phyloP scores from a whole-genome alignment of 1,139 yeast species.

The Wickerhamomyces sp. region DNA sequence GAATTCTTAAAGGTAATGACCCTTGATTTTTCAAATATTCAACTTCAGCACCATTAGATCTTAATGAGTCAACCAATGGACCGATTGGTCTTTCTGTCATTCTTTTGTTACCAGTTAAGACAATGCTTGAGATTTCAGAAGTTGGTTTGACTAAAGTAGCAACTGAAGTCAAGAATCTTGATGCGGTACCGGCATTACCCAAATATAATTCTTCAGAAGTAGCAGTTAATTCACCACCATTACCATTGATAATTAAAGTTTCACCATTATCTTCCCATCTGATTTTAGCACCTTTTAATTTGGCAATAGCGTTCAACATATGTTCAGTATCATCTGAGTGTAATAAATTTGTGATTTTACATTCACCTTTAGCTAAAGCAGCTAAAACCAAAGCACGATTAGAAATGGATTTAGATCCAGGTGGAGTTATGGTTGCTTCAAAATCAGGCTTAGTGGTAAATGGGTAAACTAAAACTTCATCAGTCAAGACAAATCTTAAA shows the following conservation, averaged over 20 bases:
- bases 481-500: conserved; percentile 78
- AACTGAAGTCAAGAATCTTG: conserved; percentile 87
- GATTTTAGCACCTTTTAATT: conserved; percentile 77
- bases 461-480: conserved; percentile 65
- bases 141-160: conserved; percentile 69
- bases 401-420: conserved; percentile 96
- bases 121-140: conserved; percentile 40
- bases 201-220: conserved; percentile 62
- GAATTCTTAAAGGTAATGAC: conserved; percentile 77
- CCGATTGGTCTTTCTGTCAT: conserved; percentile 99
- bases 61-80: conserved; percentile 88
- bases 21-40: conserved; percentile 71
- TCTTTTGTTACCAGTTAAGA: conserved; percentile 89
- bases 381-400: conserved; percentile 92
- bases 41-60: conserved; percentile 70
- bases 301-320: conserved; percentile 83
- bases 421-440: conserved; percentile 56
- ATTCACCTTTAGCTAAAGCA: conserved; percentile 83
- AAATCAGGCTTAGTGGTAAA: conserved; percentile 37
- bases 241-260: conserved; percentile 79
- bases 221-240: conserved; percentile 71
- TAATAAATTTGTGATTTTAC: conserved; percentile 74
- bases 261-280: conserved; percentile 82
- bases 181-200: conserved; percentile 98
- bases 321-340: conserved; percentile 96